Conservation (phyloP, 768 basidiomycete species). For the Coprinellus aureogranulatus region DNA sequence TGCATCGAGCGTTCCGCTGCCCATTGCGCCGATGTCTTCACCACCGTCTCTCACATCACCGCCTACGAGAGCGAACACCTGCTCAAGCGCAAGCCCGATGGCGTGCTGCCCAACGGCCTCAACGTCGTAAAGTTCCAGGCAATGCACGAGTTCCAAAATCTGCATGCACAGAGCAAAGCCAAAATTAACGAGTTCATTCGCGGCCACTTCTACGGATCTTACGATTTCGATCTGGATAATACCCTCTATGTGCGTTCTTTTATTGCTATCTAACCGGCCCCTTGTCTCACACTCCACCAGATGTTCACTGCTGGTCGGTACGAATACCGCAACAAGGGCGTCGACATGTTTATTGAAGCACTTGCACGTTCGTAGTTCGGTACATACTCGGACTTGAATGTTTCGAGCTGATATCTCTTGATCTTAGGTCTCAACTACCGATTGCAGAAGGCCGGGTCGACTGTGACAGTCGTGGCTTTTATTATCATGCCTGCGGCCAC, state of each 20-base stretch:
- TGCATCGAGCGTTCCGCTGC: constrained; percentile 95
- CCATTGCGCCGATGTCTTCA: constrained; percentile 97
- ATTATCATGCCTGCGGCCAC: constrained; percentile 98
- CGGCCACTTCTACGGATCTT: constrained; percentile 97
- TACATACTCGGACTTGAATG: constrained; percentile 1
- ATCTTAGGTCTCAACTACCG: constrained; percentile 48
- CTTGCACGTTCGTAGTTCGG: constrained; percentile 66
- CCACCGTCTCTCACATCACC: constrained; percentile 96
- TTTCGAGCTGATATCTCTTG: constrained; percentile 2
- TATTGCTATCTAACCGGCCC: constrained; percentile 2
- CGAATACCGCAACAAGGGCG: constrained; percentile 98
- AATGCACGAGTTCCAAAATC: constrained; percentile 98
- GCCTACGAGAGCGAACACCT: constrained; percentile 96
- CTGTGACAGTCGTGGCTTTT: constrained; percentile 91
- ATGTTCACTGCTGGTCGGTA: constrained; percentile 99
- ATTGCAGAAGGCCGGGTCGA: constrained; percentile 58
- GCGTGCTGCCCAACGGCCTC: constrained; percentile 94
- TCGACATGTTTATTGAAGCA: constrained; percentile 99
- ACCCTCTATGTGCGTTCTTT: constrained; percentile 68
- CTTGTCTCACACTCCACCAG: constrained; percentile 35
- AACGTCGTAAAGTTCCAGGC: constrained; percentile 99
- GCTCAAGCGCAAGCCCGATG: constrained; percentile 95
- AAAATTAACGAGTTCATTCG: constrained; percentile 98
- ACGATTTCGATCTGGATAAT: constrained; percentile 93
- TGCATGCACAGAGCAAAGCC: constrained; percentile 89